Evolutionary conservation across 306 rosid genomes (phyloP).

Genomic region (Sophora flavescens): DNA sequence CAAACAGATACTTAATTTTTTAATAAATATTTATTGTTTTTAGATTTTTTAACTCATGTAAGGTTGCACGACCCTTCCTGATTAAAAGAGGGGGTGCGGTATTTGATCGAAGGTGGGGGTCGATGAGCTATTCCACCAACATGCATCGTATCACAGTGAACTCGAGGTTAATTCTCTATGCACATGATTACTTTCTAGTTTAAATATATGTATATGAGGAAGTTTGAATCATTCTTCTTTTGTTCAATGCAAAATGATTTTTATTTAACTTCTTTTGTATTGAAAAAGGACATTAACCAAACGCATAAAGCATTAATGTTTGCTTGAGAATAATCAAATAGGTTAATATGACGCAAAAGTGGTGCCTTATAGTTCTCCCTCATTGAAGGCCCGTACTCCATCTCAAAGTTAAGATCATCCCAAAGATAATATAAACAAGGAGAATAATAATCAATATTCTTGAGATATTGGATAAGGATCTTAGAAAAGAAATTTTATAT

Average conservation of each 20-base stretch:
- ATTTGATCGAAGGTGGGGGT: no score
- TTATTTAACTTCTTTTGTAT: not conserved
- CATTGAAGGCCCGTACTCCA: constrained; percentile 10
- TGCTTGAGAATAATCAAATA: constrained; percentile 12
- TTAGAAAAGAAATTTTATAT: no score
- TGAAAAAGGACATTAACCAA: constrained; percentile 41
- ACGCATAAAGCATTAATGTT: not conserved
- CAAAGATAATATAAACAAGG: not conserved
- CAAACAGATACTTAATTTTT: no score
- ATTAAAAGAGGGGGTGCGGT: no score
- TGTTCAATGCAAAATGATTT: constrained; percentile 33
- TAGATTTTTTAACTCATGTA: no score
- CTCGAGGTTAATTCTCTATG: not conserved
- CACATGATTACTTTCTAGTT: constrained; percentile 12
- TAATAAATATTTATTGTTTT: no score
- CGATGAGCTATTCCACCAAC: not conserved
- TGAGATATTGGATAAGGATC: no score
- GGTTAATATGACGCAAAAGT: constrained; percentile 40
- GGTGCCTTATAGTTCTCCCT: constrained; percentile 14
- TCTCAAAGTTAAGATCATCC: constrained; percentile 24
- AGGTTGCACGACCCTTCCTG: no score
- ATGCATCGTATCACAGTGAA: constrained; percentile 30
- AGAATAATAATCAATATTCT: no score
- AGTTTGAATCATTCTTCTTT: not conserved
- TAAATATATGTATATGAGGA: not conserved